Evolutionary conservation across 169 alveolate genomes (phyloP), one percentile per base, ranked within the genome.

Genomic region (Plasmodium relictum): DNA sequence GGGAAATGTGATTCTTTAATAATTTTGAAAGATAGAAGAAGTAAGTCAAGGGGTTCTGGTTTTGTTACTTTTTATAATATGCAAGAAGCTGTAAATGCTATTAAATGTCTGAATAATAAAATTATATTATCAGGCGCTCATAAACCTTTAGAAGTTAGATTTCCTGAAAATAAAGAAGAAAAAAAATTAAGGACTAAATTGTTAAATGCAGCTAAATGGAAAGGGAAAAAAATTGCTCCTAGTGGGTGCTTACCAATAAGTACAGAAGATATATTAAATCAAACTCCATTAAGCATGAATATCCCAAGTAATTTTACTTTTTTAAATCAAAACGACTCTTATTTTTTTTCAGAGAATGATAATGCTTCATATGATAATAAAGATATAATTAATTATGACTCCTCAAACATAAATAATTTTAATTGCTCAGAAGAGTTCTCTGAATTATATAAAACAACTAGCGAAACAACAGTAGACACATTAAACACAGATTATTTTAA

Each of bases 11-110:
- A 72, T 63, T 86, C 92, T 8, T 54, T 86, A 48, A 86, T 86
- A 20, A 86, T 86, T 26, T 86, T 86, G 70, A 86, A 86, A 66
- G 92, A 86, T 22, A 86, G 92, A 56, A 69, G 88, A 74, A 70
- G 88, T 65, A 86, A 86, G 24, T 86, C 92, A 16, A 58, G 92
- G 50, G 92, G 92, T 6, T 86, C 92, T 6, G 92, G 92, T 58
- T 86, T 86, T 73, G 92, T 86, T 73, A 86, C 92, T 48, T 86
- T 86, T 86, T 86, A 86, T 41, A 72, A 86, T 31, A 58, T 59
- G 69, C 37, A 86, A 5, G 92, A 86, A 42, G 92, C 92, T 24
- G 59, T 86, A 37, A 86, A 86, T 63, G 92, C 92, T 9, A 86
- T 86, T 6, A 86, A 86, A 61, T 37, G 42, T 72, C 70, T 86